Evolutionary conservation across 2,329 filamentous ascomycete species (phyloP), one percentile per base, ranked within the genome.

Genomic region (Eutypella sp.): DNA sequence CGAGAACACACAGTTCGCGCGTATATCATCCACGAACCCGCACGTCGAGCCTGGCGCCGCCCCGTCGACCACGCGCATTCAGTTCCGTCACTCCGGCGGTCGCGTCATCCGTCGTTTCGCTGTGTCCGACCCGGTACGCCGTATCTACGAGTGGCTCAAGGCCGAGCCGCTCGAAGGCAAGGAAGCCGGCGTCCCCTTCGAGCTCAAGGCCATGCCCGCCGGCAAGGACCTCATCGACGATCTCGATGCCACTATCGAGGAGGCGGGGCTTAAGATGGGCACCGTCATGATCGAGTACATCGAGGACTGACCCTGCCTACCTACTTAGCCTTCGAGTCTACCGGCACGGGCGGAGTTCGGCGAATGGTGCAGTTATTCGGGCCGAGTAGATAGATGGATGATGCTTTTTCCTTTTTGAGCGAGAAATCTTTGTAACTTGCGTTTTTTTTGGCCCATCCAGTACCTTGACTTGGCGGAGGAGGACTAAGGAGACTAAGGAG

Each of bases 141-240:
- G 88, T 11, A 83, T 99, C 39, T 99, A 92, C 66, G 93, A 99
- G 70, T 99, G 91, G 89, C 81, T 99, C 53, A 99, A 97, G 71
- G 85, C 91, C 1, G 82, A 86, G 48, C 88, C 90, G 2, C 67
- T 95, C 41, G 85, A 91, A 54, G 89, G 86, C 57, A 92, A 89
- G 66, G 78, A 80, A 24, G 19, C 36, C 5, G 88, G 85, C 0
- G 67, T 85, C 11, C 78, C 81, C 50, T 99, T 99, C 67, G 92
- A 97, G 65, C 76, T 99, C 54, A 90, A 93, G 65, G 81, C 81
- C 51, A 86, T 95, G 81, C 78, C 78, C 0, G 72, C 73, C 50
- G 89, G 90, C 40, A 85, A 85, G 61, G 93, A 99, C 59, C 69
- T 99, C 48, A 85, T 96, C 36, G 83, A 86, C 16, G 70, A 75